These are phyloP conservation scores for Pelargonium myrrhifolium DNA, from an alignment of 441 rosid genomes.

Conservation along the genomic window DNA sequence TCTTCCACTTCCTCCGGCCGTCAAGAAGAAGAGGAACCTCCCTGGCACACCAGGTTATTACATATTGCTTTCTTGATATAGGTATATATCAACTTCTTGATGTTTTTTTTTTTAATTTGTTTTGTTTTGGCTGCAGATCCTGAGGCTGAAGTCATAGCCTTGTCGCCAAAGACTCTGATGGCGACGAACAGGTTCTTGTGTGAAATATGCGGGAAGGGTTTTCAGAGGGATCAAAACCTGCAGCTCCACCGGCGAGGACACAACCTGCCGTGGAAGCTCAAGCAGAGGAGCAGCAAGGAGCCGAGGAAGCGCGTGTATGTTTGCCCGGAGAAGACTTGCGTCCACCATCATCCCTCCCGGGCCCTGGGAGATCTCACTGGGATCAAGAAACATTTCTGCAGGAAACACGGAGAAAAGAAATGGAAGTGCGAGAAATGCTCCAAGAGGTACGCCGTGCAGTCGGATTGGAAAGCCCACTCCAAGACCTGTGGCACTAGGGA, in stretches of 20 bases:
- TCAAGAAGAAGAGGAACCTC: conserved; percentile 46
- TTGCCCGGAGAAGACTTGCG: conserved; percentile 52
- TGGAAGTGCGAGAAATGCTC: conserved; percentile 64
- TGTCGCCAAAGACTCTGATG: conserved; percentile 54
- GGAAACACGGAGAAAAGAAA: conserved; percentile 61
- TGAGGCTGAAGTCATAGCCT: conserved; percentile 45
- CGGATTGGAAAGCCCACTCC: conserved; percentile 58
- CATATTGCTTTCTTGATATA: too few relatives aligned
- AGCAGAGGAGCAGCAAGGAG: conserved; percentile 42
- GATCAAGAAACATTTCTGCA: conserved; percentile 56
- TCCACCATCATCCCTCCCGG: conserved; percentile 50
- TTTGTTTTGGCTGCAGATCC: conserved; percentile 32
- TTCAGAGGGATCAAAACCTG: conserved; percentile 56
- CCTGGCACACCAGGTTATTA: conserved; percentile 56
- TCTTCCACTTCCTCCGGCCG: too few relatives aligned
- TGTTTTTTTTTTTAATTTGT: neutral
- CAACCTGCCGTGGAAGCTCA: conserved; percentile 64
- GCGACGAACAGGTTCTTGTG: conserved; percentile 54
- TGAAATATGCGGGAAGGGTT: conserved; percentile 59
- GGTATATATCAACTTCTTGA: too few relatives aligned
- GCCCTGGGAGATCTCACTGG: conserved; percentile 57
- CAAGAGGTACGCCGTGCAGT: conserved; percentile 52
- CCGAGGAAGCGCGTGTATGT: conserved; percentile 46
- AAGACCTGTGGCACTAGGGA: conserved; percentile 58
- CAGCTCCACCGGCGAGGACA: conserved; percentile 64